Conservation (phyloP, 768 basidiomycete species). For the Tricholoma sp. region DNA sequence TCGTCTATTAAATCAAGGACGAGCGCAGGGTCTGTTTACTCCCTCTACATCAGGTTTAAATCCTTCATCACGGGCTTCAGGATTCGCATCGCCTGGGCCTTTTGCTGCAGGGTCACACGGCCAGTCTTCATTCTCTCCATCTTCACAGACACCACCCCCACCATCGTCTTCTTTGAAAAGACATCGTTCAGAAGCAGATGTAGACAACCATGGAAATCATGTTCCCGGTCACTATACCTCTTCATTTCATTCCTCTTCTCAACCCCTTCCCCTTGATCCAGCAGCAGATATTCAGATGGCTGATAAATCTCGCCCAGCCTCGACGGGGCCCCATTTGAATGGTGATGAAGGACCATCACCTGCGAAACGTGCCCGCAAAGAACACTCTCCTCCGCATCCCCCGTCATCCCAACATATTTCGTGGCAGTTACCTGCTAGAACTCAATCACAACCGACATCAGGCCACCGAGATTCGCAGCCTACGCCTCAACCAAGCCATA, state of each 20-base stretch:
- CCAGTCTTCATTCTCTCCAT: conserved; percentile 41
- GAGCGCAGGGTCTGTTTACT: conserved; percentile 81
- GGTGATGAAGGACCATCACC: conserved; percentile 65
- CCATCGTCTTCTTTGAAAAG: conserved; percentile 44
- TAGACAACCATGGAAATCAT: conserved; percentile 31
- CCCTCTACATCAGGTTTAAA: conserved; percentile 66
- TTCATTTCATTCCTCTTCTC: conserved; percentile 16
- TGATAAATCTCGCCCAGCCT: conserved; percentile 47
- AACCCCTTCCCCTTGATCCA: conserved; percentile 21
- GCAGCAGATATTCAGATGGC: conserved; percentile 40
- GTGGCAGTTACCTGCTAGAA: conserved; percentile 27
- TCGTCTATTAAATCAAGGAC: conserved; percentile 77
- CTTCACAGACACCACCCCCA: conserved; percentile 49
- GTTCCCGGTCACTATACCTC: conserved; percentile 14
- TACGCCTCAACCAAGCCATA: conserved; percentile 29
- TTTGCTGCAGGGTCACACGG: conserved; percentile 40
- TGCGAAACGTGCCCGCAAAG: conserved; percentile 65
- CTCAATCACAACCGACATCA: conserved; percentile 26
- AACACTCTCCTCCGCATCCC: conserved; percentile 30
- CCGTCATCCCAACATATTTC: conserved; percentile 29
- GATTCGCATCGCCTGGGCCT: conserved; percentile 50
- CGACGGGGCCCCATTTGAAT: conserved; percentile 42
- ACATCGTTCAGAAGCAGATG: conserved; percentile 64
- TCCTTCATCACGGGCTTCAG: conserved; percentile 36
- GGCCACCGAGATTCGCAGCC: conserved; percentile 19